Evolutionary conservation across 2,329 filamentous ascomycete species (phyloP).

Genomic region (Penicillium sp.): DNA sequence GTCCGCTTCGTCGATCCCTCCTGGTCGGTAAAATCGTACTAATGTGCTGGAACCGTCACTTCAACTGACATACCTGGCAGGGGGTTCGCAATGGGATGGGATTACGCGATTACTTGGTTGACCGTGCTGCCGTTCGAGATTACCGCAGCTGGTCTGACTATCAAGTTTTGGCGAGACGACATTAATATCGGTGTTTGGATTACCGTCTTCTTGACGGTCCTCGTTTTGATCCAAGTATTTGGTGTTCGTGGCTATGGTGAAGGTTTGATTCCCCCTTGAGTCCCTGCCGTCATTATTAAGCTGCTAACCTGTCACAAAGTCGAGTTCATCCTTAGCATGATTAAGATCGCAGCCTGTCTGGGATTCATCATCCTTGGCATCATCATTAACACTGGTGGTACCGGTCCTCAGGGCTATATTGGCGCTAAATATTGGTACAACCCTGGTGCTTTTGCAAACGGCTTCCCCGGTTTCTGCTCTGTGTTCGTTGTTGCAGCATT

Average conservation of each 20-base stretch:
- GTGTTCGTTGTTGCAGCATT: slow-evolving; percentile 59
- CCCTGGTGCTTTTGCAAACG: slow-evolving; percentile 43
- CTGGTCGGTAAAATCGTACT: neutral
- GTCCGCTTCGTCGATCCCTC: neutral
- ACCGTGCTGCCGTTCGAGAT: slow-evolving; percentile 77
- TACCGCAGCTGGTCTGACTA: neutral
- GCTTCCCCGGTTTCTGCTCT: slow-evolving; percentile 54
- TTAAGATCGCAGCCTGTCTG: slow-evolving; percentile 31
- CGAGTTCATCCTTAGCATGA: neutral
- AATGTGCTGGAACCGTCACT: neutral
- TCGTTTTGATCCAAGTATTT: neutral
- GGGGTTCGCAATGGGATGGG: slow-evolving; percentile 46
- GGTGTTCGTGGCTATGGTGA: neutral
- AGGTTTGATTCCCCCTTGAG: neutral
- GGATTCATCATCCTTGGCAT: slow-evolving; percentile 67
- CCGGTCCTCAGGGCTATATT: slow-evolving; percentile 34
- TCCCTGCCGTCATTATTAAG: neutral
- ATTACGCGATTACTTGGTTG: slow-evolving; percentile 79
- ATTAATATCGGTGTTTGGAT: neutral
- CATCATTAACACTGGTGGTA: slow-evolving; percentile 51
- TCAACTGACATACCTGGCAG: neutral
- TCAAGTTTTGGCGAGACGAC: neutral
- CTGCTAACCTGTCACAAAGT: neutral
- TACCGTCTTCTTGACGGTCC: neutral
- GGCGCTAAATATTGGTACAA: neutral